A percentile compares a stretch with the other conserved stretches of the same genome.
phyloP scores from a whole-genome alignment of 768 basidiomycete genomes.

The Pseudohyphozyma bogoriensis region DNA sequence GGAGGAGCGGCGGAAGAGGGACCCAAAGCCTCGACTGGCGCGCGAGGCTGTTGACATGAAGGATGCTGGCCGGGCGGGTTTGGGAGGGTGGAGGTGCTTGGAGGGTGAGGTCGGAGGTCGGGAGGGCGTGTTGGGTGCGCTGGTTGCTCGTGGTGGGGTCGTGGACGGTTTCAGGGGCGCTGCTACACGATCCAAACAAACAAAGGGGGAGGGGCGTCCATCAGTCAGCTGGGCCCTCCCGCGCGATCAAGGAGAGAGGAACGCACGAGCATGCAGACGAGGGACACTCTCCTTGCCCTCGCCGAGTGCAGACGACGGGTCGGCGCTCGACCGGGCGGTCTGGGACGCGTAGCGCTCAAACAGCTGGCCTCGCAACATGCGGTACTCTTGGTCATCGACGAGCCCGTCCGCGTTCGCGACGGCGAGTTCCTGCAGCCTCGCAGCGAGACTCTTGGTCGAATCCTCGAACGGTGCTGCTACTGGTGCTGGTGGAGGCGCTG shows the following conservation, averaged over 20 bases:
- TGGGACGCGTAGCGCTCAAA: slow-evolving; percentile 18
- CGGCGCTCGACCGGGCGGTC: neutral
- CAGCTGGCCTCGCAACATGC: slow-evolving; percentile 19
- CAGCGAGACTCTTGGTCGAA: slow-evolving; percentile 12
- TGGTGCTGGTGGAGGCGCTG: neutral
- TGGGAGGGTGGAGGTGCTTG: neutral
- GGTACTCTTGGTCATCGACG: slow-evolving; percentile 31
- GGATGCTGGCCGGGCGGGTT: neutral
- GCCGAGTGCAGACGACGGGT: neutral
- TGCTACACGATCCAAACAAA: neutral
- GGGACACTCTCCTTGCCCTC: neutral
- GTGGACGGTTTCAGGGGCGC: neutral
- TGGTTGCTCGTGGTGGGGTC: neutral
- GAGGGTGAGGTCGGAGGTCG: neutral
- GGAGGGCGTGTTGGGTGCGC: neutral
- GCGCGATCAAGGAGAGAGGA: neutral
- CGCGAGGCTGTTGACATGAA: neutral
- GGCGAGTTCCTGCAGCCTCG: slow-evolving; percentile 27
- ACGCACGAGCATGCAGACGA: neutral
- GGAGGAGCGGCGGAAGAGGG: neutral
- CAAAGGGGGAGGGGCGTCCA: neutral
- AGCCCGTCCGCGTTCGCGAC: slow-evolving; percentile 26
- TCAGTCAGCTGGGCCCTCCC: neutral
- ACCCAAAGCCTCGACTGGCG: neutral
- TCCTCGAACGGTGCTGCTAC: neutral